Conservation (phyloP, 306 rosid species). For the Herpetospermum pedunculosum region DNA sequence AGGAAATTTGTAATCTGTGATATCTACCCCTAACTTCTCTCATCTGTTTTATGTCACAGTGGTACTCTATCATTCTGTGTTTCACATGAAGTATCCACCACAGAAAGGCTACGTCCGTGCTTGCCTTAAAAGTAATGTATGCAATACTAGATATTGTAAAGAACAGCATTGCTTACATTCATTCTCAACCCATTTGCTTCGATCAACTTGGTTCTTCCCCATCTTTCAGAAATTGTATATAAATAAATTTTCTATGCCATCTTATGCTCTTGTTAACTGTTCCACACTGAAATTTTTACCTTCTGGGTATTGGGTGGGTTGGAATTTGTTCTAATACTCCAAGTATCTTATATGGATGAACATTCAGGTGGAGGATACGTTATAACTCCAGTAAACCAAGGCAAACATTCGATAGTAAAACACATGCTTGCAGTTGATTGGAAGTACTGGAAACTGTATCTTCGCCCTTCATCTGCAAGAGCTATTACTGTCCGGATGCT, state of each 20-base stretch:
- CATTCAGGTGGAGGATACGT: slow-evolving; percentile 83
- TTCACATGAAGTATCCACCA: slow-evolving; percentile 55
- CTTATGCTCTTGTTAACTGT: neutral
- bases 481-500: slow-evolving; percentile 68
- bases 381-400: slow-evolving; percentile 58
- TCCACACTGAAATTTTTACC: neutral
- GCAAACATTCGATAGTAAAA: slow-evolving; percentile 60
- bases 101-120: slow-evolving; percentile 76
- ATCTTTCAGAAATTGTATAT: neutral
- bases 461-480: slow-evolving; percentile 52
- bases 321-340: neutral
- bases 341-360: neutral
- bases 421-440: slow-evolving; percentile 94
- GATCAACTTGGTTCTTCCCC: neutral
- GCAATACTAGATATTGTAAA: slow-evolving; percentile 21
- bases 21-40: slow-evolving; percentile 16
- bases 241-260: neutral
- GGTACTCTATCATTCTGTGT: slow-evolving; percentile 61
- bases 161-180: neutral
- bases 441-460: slow-evolving; percentile 70
- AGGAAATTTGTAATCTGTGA: slow-evolving; percentile 7
- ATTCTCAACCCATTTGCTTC: neutral
- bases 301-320: neutral
- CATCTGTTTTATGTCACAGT: slow-evolving; percentile 41
- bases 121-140: slow-evolving; percentile 83